Conservation (phyloP, 1,284 basidiomycete species). For the Cronartium quercuum region DNA sequence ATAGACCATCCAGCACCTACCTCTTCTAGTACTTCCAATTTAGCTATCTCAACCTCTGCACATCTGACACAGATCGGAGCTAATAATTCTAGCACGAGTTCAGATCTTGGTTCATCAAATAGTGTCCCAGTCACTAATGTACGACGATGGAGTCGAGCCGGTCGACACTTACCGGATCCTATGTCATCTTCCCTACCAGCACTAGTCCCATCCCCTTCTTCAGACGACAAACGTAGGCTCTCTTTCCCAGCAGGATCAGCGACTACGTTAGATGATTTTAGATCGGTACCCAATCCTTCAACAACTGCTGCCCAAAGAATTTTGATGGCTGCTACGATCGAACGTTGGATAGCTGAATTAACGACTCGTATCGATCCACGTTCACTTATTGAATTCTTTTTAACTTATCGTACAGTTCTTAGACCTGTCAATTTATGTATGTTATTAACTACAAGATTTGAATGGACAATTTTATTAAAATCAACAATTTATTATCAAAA, state of each 20-base stretch:
- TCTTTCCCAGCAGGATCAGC: neutral
- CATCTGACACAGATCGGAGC: conserved; percentile 18
- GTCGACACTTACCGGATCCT: neutral
- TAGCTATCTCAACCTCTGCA: conserved; percentile 30
- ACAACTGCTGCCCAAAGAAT: conserved; percentile 51
- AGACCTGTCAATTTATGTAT: conserved; percentile 67
- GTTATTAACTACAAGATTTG: conserved; percentile 71
- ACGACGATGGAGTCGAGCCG: conserved; percentile 30
- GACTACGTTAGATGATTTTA: neutral
- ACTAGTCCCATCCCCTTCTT: neutral
- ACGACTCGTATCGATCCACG: conserved; percentile 75
- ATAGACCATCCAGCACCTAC: conserved; percentile 13
- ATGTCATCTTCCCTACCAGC: neutral
- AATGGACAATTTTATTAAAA: conserved; percentile 66
- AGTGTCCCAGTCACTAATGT: neutral
- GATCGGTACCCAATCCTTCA: neutral
- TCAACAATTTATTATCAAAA: neutral
- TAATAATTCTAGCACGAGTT: conserved; percentile 15
- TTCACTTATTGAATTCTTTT: conserved; percentile 70
- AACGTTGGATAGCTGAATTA: conserved; percentile 80
- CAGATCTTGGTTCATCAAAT: neutral
- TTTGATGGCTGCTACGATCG: conserved; percentile 74
- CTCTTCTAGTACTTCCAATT: neutral
- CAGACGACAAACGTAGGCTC: neutral
- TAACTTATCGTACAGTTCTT: conserved; percentile 77